Conservation (phyloP, 139 green algal genomes). For the Chlorella vulgaris region DNA sequence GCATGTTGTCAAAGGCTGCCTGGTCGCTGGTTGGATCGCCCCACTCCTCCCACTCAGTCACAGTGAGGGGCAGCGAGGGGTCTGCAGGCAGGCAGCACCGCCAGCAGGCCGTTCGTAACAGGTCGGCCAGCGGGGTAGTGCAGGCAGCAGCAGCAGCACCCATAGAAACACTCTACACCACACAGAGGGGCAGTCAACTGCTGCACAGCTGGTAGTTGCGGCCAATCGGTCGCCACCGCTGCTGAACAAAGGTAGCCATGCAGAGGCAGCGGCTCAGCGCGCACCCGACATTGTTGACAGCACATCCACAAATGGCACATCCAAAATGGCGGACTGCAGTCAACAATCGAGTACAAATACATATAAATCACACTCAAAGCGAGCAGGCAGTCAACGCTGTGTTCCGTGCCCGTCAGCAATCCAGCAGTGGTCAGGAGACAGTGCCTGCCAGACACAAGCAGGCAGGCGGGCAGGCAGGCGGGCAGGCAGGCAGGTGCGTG, state of each 20-base stretch:
- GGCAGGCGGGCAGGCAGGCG: too few relatives aligned
- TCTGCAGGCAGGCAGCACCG: slow-evolving; percentile 3
- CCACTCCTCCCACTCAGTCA: slow-evolving; percentile 63
- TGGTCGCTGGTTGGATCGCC: slow-evolving; percentile 61
- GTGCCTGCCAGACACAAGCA: too few relatives aligned
- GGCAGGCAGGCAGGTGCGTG: too few relatives aligned
- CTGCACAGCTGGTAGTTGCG: too few relatives aligned
- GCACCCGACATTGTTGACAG: slow-evolving; percentile 68
- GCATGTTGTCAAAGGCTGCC: slow-evolving; percentile 80
- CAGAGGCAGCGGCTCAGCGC: not conserved
- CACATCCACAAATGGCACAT: slow-evolving; percentile 91
- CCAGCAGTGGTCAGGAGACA: too few relatives aligned
- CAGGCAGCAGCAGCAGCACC: too few relatives aligned
- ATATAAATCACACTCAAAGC: not conserved
- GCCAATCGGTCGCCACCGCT: too few relatives aligned
- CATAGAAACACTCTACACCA: too few relatives aligned
- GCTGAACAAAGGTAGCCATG: not conserved
- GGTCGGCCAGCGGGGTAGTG: too few relatives aligned
- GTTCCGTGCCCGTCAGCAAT: too few relatives aligned
- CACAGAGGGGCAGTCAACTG: too few relatives aligned
- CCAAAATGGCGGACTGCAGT: slow-evolving; percentile 13
- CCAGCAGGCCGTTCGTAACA: too few relatives aligned
- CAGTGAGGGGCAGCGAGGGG: slow-evolving; percentile 54
- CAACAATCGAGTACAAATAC: not conserved
- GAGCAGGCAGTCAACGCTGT: not conserved